Conservation (phyloP, 2,329 filamentous ascomycete genomes). For the Graphiopsis chlorocephala region DNA sequence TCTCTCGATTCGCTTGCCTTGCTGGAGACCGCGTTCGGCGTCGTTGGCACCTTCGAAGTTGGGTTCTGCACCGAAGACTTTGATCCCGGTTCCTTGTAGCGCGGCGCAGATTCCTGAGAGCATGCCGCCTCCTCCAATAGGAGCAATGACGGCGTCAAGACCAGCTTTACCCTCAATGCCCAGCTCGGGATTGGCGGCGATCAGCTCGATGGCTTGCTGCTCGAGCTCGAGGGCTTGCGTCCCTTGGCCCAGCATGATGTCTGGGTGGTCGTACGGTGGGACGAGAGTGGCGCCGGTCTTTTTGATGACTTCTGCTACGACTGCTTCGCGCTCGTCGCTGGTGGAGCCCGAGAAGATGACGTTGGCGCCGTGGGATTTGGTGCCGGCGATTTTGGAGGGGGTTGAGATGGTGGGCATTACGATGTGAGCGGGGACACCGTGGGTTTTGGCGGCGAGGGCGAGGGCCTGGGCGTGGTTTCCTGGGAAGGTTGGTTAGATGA, state of each 20-base stretch:
- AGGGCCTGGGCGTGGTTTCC: slow-evolving; percentile 93
- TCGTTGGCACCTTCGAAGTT: slow-evolving; percentile 78
- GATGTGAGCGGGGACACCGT: slow-evolving; percentile 74
- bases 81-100: slow-evolving; percentile 64
- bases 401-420: slow-evolving; percentile 83
- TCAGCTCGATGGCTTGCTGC: slow-evolving; percentile 61
- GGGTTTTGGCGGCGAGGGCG: slow-evolving; percentile 73
- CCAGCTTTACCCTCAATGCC: slow-evolving; percentile 21
- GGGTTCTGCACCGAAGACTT: slow-evolving; percentile 83
- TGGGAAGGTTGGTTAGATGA: slow-evolving; percentile 34
- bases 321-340: slow-evolving; percentile 71
- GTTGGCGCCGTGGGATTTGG: slow-evolving; percentile 68
- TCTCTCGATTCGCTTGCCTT: slow-evolving; percentile 58
- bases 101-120: slow-evolving; percentile 76
- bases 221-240: slow-evolving; percentile 78
- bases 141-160: slow-evolving; percentile 62
- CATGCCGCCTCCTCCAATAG: slow-evolving; percentile 85
- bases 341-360: slow-evolving; percentile 81
- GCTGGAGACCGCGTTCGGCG: slow-evolving; percentile 64
- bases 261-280: slow-evolving; percentile 84
- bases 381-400: slow-evolving; percentile 80
- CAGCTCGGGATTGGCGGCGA: slow-evolving; percentile 35
- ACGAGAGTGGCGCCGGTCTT: slow-evolving; percentile 73
- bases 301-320: slow-evolving; percentile 62
- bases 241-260: slow-evolving; percentile 87